A percentile compares a stretch with the other conserved stretches of the same genome.
Evolutionary conservation across 768 basidiomycete species (phyloP).

Genomic region (Sistotremastrum suecicum): DNA sequence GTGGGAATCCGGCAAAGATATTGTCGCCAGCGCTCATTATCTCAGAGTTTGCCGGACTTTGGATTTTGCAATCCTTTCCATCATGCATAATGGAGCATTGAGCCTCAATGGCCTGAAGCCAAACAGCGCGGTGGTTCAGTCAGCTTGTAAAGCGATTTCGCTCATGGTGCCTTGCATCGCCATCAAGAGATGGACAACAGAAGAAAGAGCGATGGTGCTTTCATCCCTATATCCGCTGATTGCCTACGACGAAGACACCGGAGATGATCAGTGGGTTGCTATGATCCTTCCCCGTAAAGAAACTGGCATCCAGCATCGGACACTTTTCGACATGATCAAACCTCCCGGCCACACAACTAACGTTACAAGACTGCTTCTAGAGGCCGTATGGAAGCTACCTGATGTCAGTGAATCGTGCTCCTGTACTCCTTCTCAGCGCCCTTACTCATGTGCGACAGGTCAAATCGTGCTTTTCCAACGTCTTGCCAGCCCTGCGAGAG

Average conservation of each 20-base stretch:
- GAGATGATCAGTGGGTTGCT: slow-evolving; percentile 25
- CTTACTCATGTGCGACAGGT: too few species aligned
- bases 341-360: neutral
- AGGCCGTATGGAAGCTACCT: slow-evolving; percentile 47
- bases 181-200: slow-evolving; percentile 32
- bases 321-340: neutral
- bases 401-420: too few species aligned
- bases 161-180: slow-evolving; percentile 26
- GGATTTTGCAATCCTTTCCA: slow-evolving; percentile 51
- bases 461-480: slow-evolving; percentile 20
- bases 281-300: slow-evolving; percentile 30
- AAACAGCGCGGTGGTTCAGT: slow-evolving; percentile 48
- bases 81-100: slow-evolving; percentile 59
- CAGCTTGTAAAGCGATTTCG: slow-evolving; percentile 38
- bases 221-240: slow-evolving; percentile 54
- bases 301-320: slow-evolving; percentile 43
- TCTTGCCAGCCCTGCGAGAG: slow-evolving; percentile 22
- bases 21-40: slow-evolving; percentile 28
- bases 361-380: slow-evolving; percentile 27
- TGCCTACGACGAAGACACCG: slow-evolving; percentile 18
- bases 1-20: slow-evolving; percentile 29
- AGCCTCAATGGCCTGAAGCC: slow-evolving; percentile 47
- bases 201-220: slow-evolving; percentile 54
- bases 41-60: slow-evolving; percentile 54
- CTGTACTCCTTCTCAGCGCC: too few species aligned